Percentiles rank a stretch among this genome's conserved stretches.
Conservation (phyloP, 2,329 filamentous ascomycete genomes). For the Cytospora piceicola region DNA sequence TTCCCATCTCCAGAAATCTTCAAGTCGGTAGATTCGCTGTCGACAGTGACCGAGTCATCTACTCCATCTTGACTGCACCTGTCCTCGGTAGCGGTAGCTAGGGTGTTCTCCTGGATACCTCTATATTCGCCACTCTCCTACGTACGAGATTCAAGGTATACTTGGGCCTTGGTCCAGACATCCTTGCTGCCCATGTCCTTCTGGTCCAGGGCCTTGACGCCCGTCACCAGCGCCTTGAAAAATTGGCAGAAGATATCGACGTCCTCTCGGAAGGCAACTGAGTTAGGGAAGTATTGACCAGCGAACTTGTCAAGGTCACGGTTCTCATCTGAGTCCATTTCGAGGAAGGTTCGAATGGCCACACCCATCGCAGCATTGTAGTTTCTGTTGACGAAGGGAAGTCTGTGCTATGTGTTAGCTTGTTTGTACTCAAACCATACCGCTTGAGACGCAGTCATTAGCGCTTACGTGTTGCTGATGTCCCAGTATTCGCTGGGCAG, state of each 20-base stretch:
- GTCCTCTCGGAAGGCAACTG: constrained; percentile 62
- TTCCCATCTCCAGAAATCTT: neutral
- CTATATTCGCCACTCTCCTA: constrained; percentile 24
- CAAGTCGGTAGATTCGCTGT: neutral
- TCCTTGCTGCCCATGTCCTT: constrained; percentile 55
- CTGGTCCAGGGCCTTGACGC: constrained; percentile 57
- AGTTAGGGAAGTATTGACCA: constrained; percentile 53
- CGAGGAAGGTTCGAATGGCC: constrained; percentile 28
- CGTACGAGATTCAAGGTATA: constrained; percentile 52
- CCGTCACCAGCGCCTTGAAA: constrained; percentile 60
- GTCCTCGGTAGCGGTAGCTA: neutral
- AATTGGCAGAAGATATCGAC: constrained; percentile 61
- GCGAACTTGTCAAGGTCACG: constrained; percentile 36
- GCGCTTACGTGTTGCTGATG: constrained; percentile 72
- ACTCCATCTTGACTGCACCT: neutral
- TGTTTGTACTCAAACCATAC: neutral
- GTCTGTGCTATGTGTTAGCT: constrained; percentile 32
- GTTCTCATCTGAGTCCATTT: constrained; percentile 28
- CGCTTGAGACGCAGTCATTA: neutral
- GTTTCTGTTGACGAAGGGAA: constrained; percentile 29
- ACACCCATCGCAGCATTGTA: constrained; percentile 31
- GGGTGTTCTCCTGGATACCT: neutral
- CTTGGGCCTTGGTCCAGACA: constrained; percentile 59
- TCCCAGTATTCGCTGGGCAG: constrained; percentile 61
- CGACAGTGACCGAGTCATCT: neutral